Conservation (phyloP, 2,329 filamentous ascomycete genomes). For the Colletotrichum horii region DNA sequence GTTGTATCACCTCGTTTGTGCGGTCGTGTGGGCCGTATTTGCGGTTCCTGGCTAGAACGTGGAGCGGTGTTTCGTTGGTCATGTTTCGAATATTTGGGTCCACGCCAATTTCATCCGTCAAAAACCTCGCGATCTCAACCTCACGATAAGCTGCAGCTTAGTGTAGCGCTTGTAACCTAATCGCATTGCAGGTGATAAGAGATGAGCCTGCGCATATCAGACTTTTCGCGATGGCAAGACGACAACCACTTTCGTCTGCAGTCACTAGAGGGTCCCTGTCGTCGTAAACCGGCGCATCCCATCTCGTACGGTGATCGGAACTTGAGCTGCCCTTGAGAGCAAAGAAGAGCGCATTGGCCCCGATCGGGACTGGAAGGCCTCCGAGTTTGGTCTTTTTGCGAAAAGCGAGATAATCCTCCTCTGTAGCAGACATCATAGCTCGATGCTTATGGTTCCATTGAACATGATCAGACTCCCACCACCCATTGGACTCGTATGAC, state of each 20-base stretch:
- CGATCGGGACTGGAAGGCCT: too few relatives aligned
- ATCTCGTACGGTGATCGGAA: background rate
- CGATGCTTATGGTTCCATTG: background rate
- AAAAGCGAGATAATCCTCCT: background rate
- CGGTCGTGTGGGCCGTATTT: fast-evolving
- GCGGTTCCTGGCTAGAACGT: background rate
- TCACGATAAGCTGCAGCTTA: background rate
- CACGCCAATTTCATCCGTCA: background rate
- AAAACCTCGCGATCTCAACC: background rate
- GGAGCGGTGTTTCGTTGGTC: background rate
- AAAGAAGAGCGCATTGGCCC: background rate
- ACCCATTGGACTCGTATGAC: background rate
- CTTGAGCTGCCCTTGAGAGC: background rate
- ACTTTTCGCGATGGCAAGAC: background rate
- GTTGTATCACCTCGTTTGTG: background rate
- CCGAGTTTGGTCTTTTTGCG: too few relatives aligned
- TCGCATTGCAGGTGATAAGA: background rate
- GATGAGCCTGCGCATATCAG: background rate
- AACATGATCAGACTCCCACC: background rate
- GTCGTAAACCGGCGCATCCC: background rate
- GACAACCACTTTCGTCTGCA: background rate
- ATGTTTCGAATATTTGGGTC: background rate
- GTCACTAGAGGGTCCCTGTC: background rate
- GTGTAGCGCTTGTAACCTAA: background rate
- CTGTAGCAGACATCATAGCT: background rate